Percentiles rank a stretch among this genome's conserved stretches.
These are phyloP conservation scores for Naganishia cerealis DNA, from an alignment of 1,284 basidiomycete genomes.

Conservation along the genomic window DNA sequence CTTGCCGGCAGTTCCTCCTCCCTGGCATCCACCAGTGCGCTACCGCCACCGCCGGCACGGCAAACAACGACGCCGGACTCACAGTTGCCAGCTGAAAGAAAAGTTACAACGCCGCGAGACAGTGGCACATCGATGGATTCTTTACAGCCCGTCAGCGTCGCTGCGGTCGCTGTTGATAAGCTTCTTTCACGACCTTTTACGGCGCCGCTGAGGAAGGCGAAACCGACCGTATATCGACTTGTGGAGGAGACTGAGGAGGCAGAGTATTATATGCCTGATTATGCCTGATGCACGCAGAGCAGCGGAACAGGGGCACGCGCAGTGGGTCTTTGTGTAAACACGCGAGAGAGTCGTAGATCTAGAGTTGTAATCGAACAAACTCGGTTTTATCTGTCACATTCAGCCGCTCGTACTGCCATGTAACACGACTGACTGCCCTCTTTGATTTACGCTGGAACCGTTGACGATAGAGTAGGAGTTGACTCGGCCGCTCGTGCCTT, in stretches of 20 bases:
- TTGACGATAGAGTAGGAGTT: background rate
- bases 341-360: too few species aligned
- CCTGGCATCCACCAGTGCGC: background rate
- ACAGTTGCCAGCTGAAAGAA: background rate
- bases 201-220: background rate
- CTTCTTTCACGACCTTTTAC: background rate
- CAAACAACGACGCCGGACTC: background rate
- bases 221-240: constrained; percentile 24
- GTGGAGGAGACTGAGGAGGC: constrained; percentile 18
- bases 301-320: too few species aligned
- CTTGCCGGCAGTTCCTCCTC: background rate
- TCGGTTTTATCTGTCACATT: too few species aligned
- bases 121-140: constrained; percentile 11
- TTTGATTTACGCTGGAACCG: background rate
- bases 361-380: too few species aligned
- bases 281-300: constrained; percentile 4
- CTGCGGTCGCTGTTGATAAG: too few species aligned
- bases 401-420: too few species aligned
- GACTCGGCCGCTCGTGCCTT: background rate
- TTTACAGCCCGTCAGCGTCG: constrained; percentile 5
- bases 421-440: too few species aligned
- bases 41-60: background rate
- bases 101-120: background rate
- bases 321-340: too few species aligned
- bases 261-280: constrained; percentile 24